phyloP scores from a whole-genome alignment of 75 land plant species.

The Azolla pinnata region DNA sequence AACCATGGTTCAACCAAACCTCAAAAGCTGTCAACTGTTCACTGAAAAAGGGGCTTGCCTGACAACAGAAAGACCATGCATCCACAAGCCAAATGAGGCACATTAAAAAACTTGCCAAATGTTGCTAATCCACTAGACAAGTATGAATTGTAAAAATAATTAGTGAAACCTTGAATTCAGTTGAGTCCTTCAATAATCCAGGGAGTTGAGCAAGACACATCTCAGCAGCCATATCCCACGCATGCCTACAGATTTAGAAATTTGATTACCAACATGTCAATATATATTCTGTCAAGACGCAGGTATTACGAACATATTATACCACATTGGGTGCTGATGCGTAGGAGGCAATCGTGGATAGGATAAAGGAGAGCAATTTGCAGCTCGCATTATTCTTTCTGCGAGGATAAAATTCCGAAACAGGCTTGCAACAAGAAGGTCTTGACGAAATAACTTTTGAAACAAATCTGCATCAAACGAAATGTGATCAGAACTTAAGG shows the following conservation, averaged over 20 bases:
- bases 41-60: slow-evolving; percentile 91
- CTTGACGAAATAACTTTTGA: slow-evolving; percentile 89
- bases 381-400: slow-evolving; percentile 90
- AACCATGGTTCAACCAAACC: slow-evolving; percentile 94
- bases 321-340: slow-evolving; percentile 99
- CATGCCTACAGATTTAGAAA: slow-evolving; percentile 66
- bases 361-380: slow-evolving; percentile 86
- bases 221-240: slow-evolving; percentile 99
- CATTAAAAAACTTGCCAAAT: background rate
- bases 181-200: slow-evolving; percentile 52
- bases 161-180: slow-evolving; percentile 68
- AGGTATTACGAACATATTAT: slow-evolving; percentile 7
- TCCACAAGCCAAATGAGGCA: too few species aligned
- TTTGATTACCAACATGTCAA: background rate
- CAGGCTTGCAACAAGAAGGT: slow-evolving; percentile 85
- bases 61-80: slow-evolving; percentile 2
- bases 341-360: slow-evolving; percentile 81
- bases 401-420: slow-evolving; percentile 91
- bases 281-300: background rate
- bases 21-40: slow-evolving; percentile 96
- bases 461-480: slow-evolving; percentile 60
- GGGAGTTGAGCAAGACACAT: slow-evolving; percentile 83
- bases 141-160: background rate
- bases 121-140: too few species aligned
- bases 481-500: too few species aligned